Percentiles rank a stretch among this genome's conserved stretches.
These are phyloP conservation scores for Ilyonectria robusta DNA, from an alignment of 2,329 filamentous ascomycete species.

Conservation along the genomic window DNA sequence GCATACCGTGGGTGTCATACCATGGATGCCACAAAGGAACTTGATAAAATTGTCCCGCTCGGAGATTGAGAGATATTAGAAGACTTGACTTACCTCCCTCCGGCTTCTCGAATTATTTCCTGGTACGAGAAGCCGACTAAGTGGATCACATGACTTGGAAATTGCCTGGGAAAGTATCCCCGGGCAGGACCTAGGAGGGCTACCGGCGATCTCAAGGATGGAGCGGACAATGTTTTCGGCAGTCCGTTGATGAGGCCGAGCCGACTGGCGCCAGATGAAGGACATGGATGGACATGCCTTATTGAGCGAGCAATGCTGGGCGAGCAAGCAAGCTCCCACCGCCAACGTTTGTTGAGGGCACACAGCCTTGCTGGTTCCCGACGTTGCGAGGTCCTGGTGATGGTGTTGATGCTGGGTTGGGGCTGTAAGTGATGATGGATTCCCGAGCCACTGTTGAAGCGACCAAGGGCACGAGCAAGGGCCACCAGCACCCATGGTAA, in stretches of 20 bases:
- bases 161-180: neutral
- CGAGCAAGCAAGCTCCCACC: neutral
- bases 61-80: neutral
- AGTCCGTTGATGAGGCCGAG: neutral
- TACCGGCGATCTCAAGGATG: slow-evolving; percentile 10
- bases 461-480: slow-evolving; percentile 18
- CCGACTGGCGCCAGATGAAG: neutral
- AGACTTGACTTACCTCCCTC: neutral
- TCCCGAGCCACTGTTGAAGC: slow-evolving; percentile 19
- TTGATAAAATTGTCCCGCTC: neutral
- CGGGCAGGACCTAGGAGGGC: neutral
- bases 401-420: slow-evolving; percentile 5
- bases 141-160: slow-evolving; percentile 17
- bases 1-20: neutral
- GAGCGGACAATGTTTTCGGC: slow-evolving; percentile 3
- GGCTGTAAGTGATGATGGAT: slow-evolving; percentile 1
- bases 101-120: neutral
- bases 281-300: neutral
- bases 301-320: neutral
- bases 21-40: neutral
- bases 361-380: neutral
- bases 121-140: neutral
- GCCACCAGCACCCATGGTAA: slow-evolving; percentile 17
- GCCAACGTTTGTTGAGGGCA: neutral
- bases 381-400: neutral